Evolutionary conservation across 768 basidiomycete genomes (phyloP).

Genomic region (Boletus fagicola): DNA sequence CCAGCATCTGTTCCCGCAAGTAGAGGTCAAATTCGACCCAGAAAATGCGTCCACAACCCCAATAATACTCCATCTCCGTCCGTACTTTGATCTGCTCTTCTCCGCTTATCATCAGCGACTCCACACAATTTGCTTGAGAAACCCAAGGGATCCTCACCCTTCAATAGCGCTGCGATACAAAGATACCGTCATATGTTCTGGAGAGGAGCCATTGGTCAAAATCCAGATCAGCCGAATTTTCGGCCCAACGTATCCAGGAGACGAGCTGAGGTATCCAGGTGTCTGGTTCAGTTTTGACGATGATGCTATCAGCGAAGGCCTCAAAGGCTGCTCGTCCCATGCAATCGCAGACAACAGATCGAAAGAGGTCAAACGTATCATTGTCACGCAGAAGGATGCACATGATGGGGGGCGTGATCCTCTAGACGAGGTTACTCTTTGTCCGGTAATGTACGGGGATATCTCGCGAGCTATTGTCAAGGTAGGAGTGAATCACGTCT

Average conservation of each 20-base stretch:
- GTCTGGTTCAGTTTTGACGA: conserved; percentile 85
- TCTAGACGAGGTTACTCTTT: conserved; percentile 69
- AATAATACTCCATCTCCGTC: conserved; percentile 73
- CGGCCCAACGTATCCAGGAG: conserved; percentile 79
- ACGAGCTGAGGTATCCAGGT: conserved; percentile 78
- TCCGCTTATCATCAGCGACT: conserved; percentile 76
- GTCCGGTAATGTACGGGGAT: conserved; percentile 69
- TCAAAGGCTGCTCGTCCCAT: conserved; percentile 44
- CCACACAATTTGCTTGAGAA: conserved; percentile 72
- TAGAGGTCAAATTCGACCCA: conserved; percentile 81
- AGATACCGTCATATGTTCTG: conserved; percentile 58
- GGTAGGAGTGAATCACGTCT: conserved; percentile 34
- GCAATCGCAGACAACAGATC: conserved; percentile 52
- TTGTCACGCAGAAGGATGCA: conserved; percentile 66
- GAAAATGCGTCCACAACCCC: conserved; percentile 69
- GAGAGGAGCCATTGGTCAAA: conserved; percentile 57
- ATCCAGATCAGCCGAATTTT: conserved; percentile 69
- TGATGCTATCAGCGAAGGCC: conserved; percentile 55
- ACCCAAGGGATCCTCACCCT: conserved; percentile 63
- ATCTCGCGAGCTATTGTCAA: conserved; percentile 65
- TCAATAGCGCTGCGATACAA: conserved; percentile 70
- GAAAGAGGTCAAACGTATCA: conserved; percentile 74
- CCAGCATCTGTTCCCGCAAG: conserved; percentile 71
- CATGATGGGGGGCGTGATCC: conserved; percentile 59
- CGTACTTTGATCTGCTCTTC: conserved; percentile 84